A percentile compares a stretch with the other conserved stretches of the same genome.
Evolutionary conservation across 495 filamentous ascomycete genomes (phyloP).

Genomic region (Neurospora terricola): DNA sequence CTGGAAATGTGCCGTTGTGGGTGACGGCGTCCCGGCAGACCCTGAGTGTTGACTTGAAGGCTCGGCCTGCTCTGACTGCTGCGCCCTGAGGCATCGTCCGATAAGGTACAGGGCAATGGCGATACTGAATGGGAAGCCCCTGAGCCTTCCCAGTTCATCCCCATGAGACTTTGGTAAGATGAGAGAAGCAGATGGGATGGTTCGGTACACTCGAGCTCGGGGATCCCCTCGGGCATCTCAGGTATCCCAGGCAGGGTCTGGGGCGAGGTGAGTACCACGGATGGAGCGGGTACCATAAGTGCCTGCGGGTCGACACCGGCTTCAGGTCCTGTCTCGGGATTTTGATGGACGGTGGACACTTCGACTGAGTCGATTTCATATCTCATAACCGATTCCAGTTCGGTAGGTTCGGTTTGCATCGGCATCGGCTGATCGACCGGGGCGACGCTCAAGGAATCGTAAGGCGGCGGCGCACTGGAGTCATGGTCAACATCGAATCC

Average conservation of each 20-base stretch:
- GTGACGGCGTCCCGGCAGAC: slow-evolving; percentile 15
- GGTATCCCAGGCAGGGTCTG: not conserved
- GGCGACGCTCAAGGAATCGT: slow-evolving; percentile 28
- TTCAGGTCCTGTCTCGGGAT: slow-evolving; percentile 5
- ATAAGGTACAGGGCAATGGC: not conserved
- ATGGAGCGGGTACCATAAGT: slow-evolving; percentile 8
- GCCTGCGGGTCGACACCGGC: slow-evolving; percentile 22
- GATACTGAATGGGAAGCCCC: not conserved
- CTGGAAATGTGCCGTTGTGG: slow-evolving; percentile 11
- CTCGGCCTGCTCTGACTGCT: slow-evolving; percentile 7
- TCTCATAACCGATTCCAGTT: slow-evolving; percentile 33
- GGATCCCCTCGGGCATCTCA: not conserved
- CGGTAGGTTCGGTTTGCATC: slow-evolving; percentile 6
- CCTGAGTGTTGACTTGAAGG: slow-evolving; percentile 22
- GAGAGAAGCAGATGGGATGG: not conserved
- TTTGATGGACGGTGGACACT: slow-evolving; percentile 4
- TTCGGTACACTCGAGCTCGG: slow-evolving; percentile 25
- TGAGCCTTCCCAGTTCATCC: not conserved
- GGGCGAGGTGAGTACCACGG: not conserved
- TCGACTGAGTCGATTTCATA: slow-evolving; percentile 37
- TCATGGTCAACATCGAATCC: slow-evolving; percentile 13
- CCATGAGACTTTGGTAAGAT: not conserved
- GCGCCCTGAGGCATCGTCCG: slow-evolving; percentile 3
- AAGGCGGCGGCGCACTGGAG: slow-evolving; percentile 26
- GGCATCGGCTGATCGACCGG: not conserved